Percentiles rank a stretch among this genome's conserved stretches.
Evolutionary conservation across 257 asterid genomes (phyloP).

Genomic region (Solanum piurae): DNA sequence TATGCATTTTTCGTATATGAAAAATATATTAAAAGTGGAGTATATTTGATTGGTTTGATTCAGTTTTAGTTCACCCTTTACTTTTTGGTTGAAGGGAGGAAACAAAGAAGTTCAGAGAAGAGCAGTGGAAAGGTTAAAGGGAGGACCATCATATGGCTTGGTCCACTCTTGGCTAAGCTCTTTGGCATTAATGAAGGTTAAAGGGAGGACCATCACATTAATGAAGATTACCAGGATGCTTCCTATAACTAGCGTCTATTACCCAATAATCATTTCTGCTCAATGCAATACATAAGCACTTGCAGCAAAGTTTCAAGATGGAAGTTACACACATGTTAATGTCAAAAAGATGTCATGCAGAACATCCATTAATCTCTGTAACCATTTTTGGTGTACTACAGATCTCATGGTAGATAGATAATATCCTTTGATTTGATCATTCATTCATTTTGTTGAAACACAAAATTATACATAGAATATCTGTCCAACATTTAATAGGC

Average conservation of each 20-base stretch:
- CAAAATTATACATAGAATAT: conserved; percentile 56
- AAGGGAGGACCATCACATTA: no score
- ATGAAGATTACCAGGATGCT: no score
- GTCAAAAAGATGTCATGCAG: neutral
- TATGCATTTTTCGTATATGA: no score
- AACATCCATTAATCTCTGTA: neutral
- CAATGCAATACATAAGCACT: neutral
- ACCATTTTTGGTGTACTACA: neutral
- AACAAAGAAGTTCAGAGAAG: no score
- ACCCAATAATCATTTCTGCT: neutral
- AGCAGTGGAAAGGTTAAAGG: no score
- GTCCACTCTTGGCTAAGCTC: no score
- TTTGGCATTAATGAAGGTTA: no score
- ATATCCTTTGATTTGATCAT: neutral
- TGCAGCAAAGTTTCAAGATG: neutral
- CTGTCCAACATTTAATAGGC: conserved; percentile 93
- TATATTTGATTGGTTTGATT: no score
- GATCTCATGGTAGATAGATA: neutral
- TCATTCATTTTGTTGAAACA: neutral
- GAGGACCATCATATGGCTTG: no score
- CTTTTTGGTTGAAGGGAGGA: no score
- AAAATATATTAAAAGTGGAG: neutral
- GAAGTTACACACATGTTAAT: neutral
- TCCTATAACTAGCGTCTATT: no score
- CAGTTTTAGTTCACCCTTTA: no score